phyloP scores from a whole-genome alignment of 2,329 filamentous ascomycete species.

The Fusarium mangiferae region DNA sequence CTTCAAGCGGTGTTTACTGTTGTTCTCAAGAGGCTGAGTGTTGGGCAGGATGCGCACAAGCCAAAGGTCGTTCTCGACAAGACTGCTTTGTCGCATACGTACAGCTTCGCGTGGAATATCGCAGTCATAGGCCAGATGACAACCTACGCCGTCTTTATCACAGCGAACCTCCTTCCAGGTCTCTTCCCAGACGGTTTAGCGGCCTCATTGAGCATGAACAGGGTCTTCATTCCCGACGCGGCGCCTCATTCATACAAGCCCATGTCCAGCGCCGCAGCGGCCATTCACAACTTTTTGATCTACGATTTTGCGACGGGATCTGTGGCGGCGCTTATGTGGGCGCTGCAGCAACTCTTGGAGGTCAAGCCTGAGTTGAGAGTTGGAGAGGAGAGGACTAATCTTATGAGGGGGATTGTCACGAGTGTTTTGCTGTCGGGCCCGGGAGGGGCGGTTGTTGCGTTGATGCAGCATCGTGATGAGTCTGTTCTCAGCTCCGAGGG shows the following conservation, averaged over 20 bases:
- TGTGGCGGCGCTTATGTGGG: conserved; percentile 33
- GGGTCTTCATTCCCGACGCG: conserved; percentile 34
- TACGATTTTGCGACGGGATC: conserved; percentile 42
- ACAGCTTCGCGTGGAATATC: conserved; percentile 41
- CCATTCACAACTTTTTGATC: conserved; percentile 39
- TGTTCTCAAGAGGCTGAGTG: conserved; percentile 32
- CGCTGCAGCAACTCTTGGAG: conserved; percentile 20
- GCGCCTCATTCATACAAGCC: conserved; percentile 25
- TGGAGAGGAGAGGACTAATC: conserved; percentile 30
- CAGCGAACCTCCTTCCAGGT: conserved; percentile 10
- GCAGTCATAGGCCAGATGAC: conserved; percentile 40
- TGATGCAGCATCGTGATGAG: conserved; percentile 43
- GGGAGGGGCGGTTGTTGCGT: conserved; percentile 36
- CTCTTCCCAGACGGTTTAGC: conserved; percentile 35
- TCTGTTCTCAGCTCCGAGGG: conserved; percentile 36
- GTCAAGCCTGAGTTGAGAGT: conserved; percentile 24
- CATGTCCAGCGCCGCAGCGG: conserved; percentile 30
- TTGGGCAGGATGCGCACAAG: conserved; percentile 34
- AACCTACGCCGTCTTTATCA: conserved; percentile 27
- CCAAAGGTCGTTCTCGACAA: conserved; percentile 27
- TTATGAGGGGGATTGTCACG: conserved; percentile 27
- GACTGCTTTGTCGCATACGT: conserved; percentile 35
- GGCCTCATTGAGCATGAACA: conserved; percentile 9
- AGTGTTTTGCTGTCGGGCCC: conserved; percentile 40
- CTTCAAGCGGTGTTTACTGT: conserved; percentile 29